Evolutionary conservation across 768 basidiomycete species (phyloP), one percentile per base, ranked within the genome.

Genomic region (Boletus eberwhitei): DNA sequence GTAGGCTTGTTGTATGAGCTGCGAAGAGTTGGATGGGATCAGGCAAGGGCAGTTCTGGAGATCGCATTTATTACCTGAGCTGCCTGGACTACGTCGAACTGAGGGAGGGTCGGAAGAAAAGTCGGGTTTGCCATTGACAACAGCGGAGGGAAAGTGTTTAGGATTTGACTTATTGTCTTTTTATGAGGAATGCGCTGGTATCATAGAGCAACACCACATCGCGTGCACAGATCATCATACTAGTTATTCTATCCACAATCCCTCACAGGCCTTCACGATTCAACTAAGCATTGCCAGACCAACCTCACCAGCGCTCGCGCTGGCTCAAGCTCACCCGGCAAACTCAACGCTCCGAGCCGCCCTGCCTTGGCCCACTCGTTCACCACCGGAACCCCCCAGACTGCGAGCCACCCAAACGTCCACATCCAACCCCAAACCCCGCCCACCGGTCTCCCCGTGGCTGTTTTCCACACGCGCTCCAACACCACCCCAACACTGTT

Each of bases 1-100:
- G 58, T 88, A 87, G 8, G 84, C 84, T 64, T 83, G 81, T 57
- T 82, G 82, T 59, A 90, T 88, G 58, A 89, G 74, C 88, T 90
- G 48, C n/a, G 39, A 24, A 31, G 40, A 8, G 49, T 40, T 56
- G 59, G 40, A 52, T 48, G 45, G 52, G 26, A 47, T 55, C 43
- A 64, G 65, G 40, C 50, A 49, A 32, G n/a, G 36, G 17, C 13
- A 6, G 17, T 8, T 43, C 22, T 21, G 55, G 31, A 37, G 56
- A 59, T 60, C 55, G 40, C 8, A 48, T 64, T 54, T 17, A 77
- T 70, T 70, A 85, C 85, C 77, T 84, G 79, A 52, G 77, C 77
- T 26, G 84, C 85, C 61, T 78, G 80, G 62, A 82, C 70, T 22
- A 86, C 64, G 61, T 86, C 86, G 50, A 69, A 75, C 50, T 71